phyloP scores from a whole-genome alignment of 2,329 filamentous ascomycete species.

The Cladosporium sp. region DNA sequence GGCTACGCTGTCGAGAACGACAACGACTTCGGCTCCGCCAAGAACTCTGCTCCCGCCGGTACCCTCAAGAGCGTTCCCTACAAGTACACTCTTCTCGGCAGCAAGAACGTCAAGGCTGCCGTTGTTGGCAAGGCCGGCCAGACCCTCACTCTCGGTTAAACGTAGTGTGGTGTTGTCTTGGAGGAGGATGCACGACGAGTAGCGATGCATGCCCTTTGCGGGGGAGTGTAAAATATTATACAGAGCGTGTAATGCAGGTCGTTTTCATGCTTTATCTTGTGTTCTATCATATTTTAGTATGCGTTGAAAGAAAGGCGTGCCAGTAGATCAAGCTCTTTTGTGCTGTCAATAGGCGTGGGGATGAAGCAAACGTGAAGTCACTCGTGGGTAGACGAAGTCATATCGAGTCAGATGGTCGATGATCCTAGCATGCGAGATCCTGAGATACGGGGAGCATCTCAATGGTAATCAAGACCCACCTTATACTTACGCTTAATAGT shows the following conservation, averaged over 20 bases:
- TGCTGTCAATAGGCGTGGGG: too few relatives aligned
- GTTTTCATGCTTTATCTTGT: not conserved
- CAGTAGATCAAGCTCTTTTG: not conserved
- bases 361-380: too few relatives aligned
- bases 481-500: too few relatives aligned
- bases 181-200: not conserved
- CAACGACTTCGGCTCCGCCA: constrained; percentile 40
- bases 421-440: too few relatives aligned
- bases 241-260: constrained; percentile 14
- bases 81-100: constrained; percentile 38
- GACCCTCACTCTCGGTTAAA: constrained; percentile 39
- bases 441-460: too few relatives aligned
- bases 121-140: constrained; percentile 45
- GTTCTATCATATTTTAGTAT: too few relatives aligned
- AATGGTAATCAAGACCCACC: too few relatives aligned
- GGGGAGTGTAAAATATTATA: not conserved
- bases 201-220: too few relatives aligned
- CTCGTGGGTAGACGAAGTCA: too few relatives aligned
- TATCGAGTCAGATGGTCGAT: too few relatives aligned
- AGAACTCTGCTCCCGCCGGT: constrained; percentile 39
- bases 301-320: not conserved
- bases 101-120: constrained; percentile 40
- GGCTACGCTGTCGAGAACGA: constrained; percentile 40
- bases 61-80: constrained; percentile 41
- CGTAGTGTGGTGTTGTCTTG: not conserved